These are phyloP conservation scores for Ophiocytium majus DNA, from an alignment of 352 stramenopile genomes.

Conservation along the genomic window DNA sequence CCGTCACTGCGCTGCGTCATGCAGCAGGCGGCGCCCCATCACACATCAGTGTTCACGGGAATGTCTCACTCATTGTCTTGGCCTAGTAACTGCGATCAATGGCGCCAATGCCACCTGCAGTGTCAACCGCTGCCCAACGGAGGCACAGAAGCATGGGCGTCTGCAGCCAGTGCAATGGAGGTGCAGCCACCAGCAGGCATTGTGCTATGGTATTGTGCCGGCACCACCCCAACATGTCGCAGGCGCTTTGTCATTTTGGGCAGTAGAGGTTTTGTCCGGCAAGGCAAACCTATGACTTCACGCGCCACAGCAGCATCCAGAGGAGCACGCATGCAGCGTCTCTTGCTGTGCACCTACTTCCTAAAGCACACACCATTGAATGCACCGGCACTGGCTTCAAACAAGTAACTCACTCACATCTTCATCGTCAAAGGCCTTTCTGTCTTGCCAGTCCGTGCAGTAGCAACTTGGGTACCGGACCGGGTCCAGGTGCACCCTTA, in stretches of 20 bases:
- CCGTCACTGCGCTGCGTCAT: no score
- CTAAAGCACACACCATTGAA: neutral
- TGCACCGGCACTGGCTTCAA: neutral
- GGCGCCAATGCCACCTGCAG: no score
- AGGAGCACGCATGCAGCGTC: neutral
- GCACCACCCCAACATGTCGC: no score
- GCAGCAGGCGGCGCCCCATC: no score
- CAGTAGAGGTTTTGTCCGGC: neutral
- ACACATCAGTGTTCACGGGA: no score
- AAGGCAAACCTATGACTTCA: neutral
- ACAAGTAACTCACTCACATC: neutral
- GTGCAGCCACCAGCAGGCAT: no score
- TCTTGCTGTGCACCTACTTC: neutral
- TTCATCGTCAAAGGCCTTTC: conserved; percentile 3
- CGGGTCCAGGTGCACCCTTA: conserved; percentile 12
- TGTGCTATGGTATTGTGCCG: no score
- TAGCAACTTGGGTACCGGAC: neutral
- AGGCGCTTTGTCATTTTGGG: neutral
- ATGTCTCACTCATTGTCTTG: no score
- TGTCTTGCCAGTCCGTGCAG: neutral
- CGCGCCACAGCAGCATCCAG: neutral
- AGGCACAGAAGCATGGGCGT: no score
- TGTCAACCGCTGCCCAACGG: no score
- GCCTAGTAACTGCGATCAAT: no score
- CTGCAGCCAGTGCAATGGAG: no score